Conservation (phyloP, 2,329 filamentous ascomycete genomes). For the Pseudocercospora fijiensis region DNA sequence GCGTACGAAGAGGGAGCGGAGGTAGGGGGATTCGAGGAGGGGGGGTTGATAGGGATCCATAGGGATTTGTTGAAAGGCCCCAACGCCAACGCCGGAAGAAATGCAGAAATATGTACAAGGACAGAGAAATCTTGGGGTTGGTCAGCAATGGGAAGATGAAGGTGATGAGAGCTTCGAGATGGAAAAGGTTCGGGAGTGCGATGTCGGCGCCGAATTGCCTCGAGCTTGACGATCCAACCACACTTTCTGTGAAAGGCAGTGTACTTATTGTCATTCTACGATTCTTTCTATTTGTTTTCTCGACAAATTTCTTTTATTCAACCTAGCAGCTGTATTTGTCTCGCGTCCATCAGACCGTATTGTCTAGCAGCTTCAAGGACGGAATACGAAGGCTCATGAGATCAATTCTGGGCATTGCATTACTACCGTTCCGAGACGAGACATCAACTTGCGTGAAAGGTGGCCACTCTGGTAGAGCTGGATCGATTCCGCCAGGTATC, state of each 20-base stretch:
- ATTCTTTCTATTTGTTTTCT: no score
- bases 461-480: background rate
- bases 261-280: background rate
- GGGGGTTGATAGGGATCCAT: background rate
- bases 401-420: background rate
- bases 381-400: background rate
- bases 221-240: background rate
- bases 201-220: background rate
- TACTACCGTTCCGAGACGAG: background rate
- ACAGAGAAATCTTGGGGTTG: background rate
- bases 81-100: background rate
- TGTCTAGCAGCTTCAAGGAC: background rate
- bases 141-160: background rate
- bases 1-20: constrained; percentile 49
- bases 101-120: background rate
- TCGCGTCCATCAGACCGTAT: background rate
- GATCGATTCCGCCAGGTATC: background rate
- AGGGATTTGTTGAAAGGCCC: no score
- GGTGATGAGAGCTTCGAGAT: background rate
- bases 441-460: background rate
- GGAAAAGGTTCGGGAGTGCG: background rate
- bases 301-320: no score
- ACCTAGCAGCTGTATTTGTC: background rate
- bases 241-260: background rate
- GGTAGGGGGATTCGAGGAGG: constrained; percentile 48